Evolutionary conservation across 768 basidiomycete genomes (phyloP), one percentile per base, ranked within the genome.

Genomic region (Lentinula edodes): DNA sequence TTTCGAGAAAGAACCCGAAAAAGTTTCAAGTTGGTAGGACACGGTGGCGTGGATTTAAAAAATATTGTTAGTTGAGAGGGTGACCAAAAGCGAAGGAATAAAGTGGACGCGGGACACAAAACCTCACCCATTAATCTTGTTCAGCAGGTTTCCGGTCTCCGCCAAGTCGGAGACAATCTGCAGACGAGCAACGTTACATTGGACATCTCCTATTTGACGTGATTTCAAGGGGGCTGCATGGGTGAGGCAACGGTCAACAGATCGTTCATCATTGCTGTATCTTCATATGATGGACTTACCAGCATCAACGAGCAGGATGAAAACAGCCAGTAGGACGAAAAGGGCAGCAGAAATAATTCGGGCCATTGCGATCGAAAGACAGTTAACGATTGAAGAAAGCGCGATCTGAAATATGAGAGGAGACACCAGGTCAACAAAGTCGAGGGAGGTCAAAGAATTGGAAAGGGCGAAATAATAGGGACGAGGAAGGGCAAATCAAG

Each of bases 171-270:
- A 59, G 28, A 74, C 72, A 61, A 70, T 74, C 62, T 67, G 63
- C 42, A 72, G 57, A 57, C 74, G 71, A 57, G 69, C 70, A 52
- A 72, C 28, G 66, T 75, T 75, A 68, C 74, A 75, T 41, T 67
- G 59, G 10, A 75, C 50, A 65, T 70, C 63, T 35, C 74, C 74
- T 28, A 73, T 55, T 63, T 72, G 71, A 48, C 74, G 74, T 48
- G 61, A 42, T 16, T 62, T 63, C 28, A 68, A 54, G 13, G 66
- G 66, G 2, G 62, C 63, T 66, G 53, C 20, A 32, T n/a, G 36
- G 52, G 23, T 15, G 2, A 32, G 20, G 8, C 32, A 13, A 51
- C 4, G 23, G 20, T 23, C 20, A 10, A 34, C 20, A 51, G 20
- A 52, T 16, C 28, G n/a, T 34, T 7, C 35, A n/a, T 34, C 10